Evolutionary conservation across 2,329 filamentous ascomycete genomes (phyloP), one percentile per base, ranked within the genome.

Genomic region (Colletotrichum noveboracense): DNA sequence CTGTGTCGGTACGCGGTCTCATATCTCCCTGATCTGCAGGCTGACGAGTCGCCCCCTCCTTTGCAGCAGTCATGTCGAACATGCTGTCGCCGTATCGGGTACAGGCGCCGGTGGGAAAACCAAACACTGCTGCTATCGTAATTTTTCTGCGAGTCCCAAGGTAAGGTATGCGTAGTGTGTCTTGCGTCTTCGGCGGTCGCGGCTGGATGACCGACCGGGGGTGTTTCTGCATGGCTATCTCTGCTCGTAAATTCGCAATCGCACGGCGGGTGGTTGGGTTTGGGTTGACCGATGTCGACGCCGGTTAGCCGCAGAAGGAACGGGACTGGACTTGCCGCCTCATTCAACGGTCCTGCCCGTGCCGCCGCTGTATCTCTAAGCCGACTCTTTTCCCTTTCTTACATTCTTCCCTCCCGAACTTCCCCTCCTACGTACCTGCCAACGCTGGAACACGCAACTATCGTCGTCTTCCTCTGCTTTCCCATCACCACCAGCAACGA

Each of bases 11-110:
- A 74, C 65, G 43, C 34, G 16, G 65, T 65, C 70, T 76, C 74
- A 55, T 75, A 76, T 71, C 74, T 76, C n/a, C 30, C 34, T 74
- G 71, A 76, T 76, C 74, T 69, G 60, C 74, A 62, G 14, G 71
- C 74, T 76, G 34, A 76, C 74, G 66, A 76, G 34, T 75, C 74
- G 52, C 70, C 66, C 66, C 71, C 30, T 52, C 66, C 71, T 36
- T 55, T 66, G 14, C 55, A 55, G 52, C 70, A 48, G 38, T 48
- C 30, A 75, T 76, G 26, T 74, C 65, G 60, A 72, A 55, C 70
- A 60, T 66, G 65, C 26, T 28, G 70, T 32, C 58, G 36, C 69
- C 56, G 58, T 48, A 73, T 75, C 70, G 64, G 70, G 74, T 69
- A 60, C 74, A n/a, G 74, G 58, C 71, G 34, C 60, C 66, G 48